Evolutionary conservation across 2,329 filamentous ascomycete species (phyloP).

Genomic region (Hymenotorrendiella dingleyae): DNA sequence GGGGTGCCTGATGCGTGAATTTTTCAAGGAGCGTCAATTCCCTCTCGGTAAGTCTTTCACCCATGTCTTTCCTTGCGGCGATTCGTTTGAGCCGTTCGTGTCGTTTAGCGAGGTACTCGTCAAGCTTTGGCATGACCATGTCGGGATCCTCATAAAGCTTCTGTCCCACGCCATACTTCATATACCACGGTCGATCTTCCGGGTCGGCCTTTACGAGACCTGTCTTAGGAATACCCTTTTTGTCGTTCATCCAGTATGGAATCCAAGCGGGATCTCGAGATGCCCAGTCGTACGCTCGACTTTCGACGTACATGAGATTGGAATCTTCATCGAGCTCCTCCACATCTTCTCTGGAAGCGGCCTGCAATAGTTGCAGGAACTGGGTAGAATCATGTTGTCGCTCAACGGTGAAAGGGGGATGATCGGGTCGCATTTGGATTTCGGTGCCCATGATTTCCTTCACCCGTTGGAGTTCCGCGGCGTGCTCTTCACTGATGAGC

Average conservation of each 20-base stretch:
- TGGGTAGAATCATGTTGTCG: slow-evolving; percentile 13
- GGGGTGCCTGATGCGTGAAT: too few species aligned
- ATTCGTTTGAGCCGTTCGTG: slow-evolving; percentile 4
- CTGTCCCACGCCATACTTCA: not conserved
- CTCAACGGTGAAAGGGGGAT: slow-evolving; percentile 20
- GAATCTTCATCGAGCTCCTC: slow-evolving; percentile 12
- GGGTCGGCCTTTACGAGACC: slow-evolving; percentile 7
- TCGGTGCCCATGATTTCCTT: slow-evolving; percentile 9
- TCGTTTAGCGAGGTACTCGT: slow-evolving; percentile 5
- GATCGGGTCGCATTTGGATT: slow-evolving; percentile 19
- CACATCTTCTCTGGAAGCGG: slow-evolving; percentile 14
- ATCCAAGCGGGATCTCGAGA: slow-evolving; percentile 21
- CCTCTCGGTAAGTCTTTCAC: too few species aligned
- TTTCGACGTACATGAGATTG: slow-evolving; percentile 21
- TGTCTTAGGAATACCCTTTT: slow-evolving; percentile 15
- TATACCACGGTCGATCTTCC: slow-evolving; percentile 14
- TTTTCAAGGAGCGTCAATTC: too few species aligned
- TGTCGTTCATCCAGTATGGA: slow-evolving; percentile 24
- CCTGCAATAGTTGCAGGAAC: slow-evolving; percentile 17
- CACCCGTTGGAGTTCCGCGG: slow-evolving; percentile 6
- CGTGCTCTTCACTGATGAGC: slow-evolving; percentile 12
- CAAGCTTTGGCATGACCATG: not conserved
- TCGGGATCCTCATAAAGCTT: not conserved
- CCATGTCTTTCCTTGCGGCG: not conserved
- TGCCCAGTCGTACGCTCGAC: slow-evolving; percentile 21